A percentile compares a stretch with the other conserved stretches of the same genome.
These are phyloP conservation scores for Dactylonectria macrodidyma DNA, from an alignment of 2,329 filamentous ascomycete species.

Conservation along the genomic window DNA sequence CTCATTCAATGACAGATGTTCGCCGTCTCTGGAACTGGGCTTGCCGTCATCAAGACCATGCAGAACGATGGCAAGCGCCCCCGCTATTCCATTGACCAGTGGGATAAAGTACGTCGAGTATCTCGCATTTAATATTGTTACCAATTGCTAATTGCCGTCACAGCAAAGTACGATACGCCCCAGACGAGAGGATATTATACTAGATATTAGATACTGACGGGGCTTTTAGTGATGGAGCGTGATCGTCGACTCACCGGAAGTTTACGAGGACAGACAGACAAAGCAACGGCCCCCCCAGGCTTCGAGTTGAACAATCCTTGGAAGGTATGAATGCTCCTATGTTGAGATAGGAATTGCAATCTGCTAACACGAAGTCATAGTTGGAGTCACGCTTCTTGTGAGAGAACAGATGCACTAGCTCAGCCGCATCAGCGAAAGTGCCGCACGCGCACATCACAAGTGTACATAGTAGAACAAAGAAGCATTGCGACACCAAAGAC, in stretches of 20 bases:
- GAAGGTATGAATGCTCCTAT: constrained; percentile 65
- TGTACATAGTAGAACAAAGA: constrained; percentile 39
- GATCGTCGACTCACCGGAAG: constrained; percentile 73
- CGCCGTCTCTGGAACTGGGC: constrained; percentile 70
- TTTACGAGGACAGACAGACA: constrained; percentile 71
- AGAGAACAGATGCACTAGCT: constrained; percentile 27
- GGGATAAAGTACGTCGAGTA: constrained; percentile 72
- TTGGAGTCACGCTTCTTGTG: constrained; percentile 69
- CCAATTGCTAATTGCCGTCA: constrained; percentile 49
- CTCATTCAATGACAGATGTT: constrained; percentile 70
- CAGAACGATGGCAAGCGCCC: constrained; percentile 74
- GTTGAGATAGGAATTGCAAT: not conserved
- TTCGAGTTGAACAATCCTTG: constrained; percentile 76
- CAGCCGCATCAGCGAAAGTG: constrained; percentile 29
- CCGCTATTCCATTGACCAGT: constrained; percentile 73
- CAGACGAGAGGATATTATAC: not conserved
- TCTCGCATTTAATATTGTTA: not conserved
- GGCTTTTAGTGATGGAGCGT: constrained; percentile 74
- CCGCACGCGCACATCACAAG: constrained; percentile 30
- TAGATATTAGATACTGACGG: not conserved
- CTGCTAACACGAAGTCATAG: constrained; percentile 51
- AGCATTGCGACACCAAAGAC: constrained; percentile 18
- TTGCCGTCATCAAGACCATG: constrained; percentile 70
- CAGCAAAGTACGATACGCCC: constrained; percentile 68
- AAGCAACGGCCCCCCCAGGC: constrained; percentile 68